Percentiles rank a stretch among this genome's conserved stretches.
Evolutionary conservation across 2,329 filamentous ascomycete genomes (phyloP).

Genomic region (Epicoccum sorghinum): DNA sequence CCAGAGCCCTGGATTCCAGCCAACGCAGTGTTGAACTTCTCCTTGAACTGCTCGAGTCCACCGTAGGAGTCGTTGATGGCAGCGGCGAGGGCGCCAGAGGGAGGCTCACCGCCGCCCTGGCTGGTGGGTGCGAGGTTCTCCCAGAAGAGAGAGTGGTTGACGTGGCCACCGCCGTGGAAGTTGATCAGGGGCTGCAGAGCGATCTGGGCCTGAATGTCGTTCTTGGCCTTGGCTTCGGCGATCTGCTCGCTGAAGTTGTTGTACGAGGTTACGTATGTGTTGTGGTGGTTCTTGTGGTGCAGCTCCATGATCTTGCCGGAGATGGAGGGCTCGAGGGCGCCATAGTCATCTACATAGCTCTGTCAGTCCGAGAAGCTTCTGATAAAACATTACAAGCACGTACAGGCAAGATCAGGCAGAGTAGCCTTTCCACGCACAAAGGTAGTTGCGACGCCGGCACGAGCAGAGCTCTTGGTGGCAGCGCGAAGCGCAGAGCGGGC

Average conservation of each 20-base stretch:
- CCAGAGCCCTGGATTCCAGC: conserved; percentile 70
- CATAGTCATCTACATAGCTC: conserved; percentile 79
- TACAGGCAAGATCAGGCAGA: conserved; percentile 85
- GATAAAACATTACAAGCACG: conserved; percentile 27
- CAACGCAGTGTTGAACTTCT: conserved; percentile 67
- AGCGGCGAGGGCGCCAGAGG: conserved; percentile 61
- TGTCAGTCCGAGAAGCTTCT: conserved; percentile 9
- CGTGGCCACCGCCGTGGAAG: conserved; percentile 71
- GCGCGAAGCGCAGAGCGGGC: conserved; percentile 75
- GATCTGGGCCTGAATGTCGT: conserved; percentile 62
- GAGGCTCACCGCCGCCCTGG: conserved; percentile 70
- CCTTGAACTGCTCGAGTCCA: conserved; percentile 64
- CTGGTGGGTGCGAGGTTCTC: conserved; percentile 71
- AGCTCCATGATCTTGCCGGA: conserved; percentile 95
- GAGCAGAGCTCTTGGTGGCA: conserved; percentile 64
- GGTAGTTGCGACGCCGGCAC: conserved; percentile 71
- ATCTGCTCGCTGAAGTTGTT: conserved; percentile 80
- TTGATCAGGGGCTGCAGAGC: conserved; percentile 65
- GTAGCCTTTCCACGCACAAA: conserved; percentile 90
- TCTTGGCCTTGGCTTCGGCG: conserved; percentile 60
- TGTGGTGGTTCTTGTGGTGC: conserved; percentile 93
- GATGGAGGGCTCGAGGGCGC: conserved; percentile 84
- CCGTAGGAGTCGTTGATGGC: conserved; percentile 67
- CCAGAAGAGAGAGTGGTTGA: conserved; percentile 74
- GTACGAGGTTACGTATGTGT: conserved; percentile 89